A percentile compares a stretch with the other conserved stretches of the same genome.
phyloP scores from a whole-genome alignment of 2,329 filamentous ascomycete species.

The Stagonosporopsis vannaccii region DNA sequence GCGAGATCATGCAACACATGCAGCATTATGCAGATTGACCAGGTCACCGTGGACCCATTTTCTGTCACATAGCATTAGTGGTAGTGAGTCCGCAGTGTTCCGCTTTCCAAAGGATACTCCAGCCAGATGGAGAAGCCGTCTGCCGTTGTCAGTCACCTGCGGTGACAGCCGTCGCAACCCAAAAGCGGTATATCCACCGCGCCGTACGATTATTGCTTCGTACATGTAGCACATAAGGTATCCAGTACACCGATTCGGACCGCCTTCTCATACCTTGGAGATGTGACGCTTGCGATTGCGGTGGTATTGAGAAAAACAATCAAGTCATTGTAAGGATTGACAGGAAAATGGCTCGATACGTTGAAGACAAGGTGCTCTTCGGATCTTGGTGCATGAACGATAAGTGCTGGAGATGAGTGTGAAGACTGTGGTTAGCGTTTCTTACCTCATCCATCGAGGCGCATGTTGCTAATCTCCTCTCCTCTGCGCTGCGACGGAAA shows the following conservation, averaged over 20 bases:
- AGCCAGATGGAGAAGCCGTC: neutral
- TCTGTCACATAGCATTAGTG: neutral
- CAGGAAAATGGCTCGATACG: neutral
- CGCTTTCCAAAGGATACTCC: neutral
- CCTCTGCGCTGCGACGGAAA: neutral
- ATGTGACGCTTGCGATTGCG: neutral
- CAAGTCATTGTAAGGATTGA: neutral
- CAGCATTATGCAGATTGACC: neutral
- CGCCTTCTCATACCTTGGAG: no score
- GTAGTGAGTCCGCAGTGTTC: neutral
- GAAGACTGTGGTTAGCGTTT: neutral
- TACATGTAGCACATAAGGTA: neutral
- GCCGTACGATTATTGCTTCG: neutral
- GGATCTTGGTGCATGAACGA: neutral
- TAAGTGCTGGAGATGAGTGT: neutral
- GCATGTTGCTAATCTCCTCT: neutral
- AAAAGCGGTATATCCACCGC: no score
- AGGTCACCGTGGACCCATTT: slow-evolving; percentile 11
- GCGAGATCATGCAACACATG: slow-evolving; percentile 2
- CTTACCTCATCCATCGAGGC: neutral
- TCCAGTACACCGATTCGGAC: neutral
- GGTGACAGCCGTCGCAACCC: neutral
- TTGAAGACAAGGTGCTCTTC: neutral
- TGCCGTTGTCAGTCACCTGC: neutral
- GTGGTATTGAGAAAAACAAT: neutral